Conservation (phyloP, 371 early-diverging fungal genomes). For the Batrachochytrium dendrobatidis region DNA sequence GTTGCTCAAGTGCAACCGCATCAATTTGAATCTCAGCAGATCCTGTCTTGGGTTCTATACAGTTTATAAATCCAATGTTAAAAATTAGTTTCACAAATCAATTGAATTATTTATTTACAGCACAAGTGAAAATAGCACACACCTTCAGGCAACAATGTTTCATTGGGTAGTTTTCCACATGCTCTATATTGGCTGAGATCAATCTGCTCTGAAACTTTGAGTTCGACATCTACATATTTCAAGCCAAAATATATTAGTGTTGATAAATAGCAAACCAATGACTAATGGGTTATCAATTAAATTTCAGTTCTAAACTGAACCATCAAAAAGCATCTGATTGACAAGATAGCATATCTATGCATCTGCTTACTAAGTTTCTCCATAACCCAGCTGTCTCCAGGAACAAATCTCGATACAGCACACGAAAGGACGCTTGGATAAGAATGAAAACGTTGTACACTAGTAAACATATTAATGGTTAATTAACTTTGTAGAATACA, state of each 20-base stretch:
- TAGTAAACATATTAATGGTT: no score
- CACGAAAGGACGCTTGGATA: slow-evolving; percentile 81
- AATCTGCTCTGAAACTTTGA: slow-evolving; percentile 24
- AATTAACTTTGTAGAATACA: no score
- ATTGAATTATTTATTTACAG: no score
- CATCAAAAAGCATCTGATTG: background rate
- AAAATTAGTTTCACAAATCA: no score
- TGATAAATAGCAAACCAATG: background rate
- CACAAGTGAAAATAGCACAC: background rate
- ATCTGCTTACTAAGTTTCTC: slow-evolving; percentile 43
- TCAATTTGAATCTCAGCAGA: slow-evolving; percentile 52
- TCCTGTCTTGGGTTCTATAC: no score
- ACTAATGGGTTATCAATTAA: background rate
- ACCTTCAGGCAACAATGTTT: slow-evolving; percentile 68
- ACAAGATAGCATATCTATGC: no score
- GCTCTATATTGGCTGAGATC: slow-evolving; percentile 39
- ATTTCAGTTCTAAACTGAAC: background rate
- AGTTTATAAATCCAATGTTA: no score
- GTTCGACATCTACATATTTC: slow-evolving; percentile 22
- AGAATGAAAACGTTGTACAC: slow-evolving; percentile 65
- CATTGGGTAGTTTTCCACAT: slow-evolving; percentile 60
- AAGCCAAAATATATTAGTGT: no score
- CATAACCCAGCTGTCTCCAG: slow-evolving; percentile 74
- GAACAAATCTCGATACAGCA: slow-evolving; percentile 75
- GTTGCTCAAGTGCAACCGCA: slow-evolving; percentile 56